Evolutionary conservation across 352 stramenopile genomes (phyloP).

Genomic region (Globisporangium nunn): DNA sequence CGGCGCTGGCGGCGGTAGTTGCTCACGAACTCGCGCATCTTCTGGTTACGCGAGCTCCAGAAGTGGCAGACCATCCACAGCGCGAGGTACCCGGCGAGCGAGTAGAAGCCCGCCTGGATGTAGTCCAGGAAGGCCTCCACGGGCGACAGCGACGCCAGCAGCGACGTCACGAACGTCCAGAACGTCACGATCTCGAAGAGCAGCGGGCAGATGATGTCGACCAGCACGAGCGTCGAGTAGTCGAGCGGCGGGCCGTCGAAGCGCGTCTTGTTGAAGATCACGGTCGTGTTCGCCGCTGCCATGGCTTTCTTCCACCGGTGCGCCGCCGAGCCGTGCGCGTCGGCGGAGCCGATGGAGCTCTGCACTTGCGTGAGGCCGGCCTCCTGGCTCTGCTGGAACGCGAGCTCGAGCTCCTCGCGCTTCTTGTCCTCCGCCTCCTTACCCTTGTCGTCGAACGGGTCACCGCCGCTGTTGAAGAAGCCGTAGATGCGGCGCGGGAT

Average conservation of each 20-base stretch:
- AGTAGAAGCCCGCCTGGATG: constrained; percentile 77
- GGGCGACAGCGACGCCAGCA: constrained; percentile 59
- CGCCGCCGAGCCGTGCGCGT: constrained; percentile 19
- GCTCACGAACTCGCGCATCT: constrained; percentile 86
- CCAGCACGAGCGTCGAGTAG: constrained; percentile 79
- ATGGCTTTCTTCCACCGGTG: constrained; percentile 71
- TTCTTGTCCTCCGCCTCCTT: constrained; percentile 70
- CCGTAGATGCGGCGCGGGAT: constrained; percentile 30
- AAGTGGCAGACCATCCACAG: constrained; percentile 84
- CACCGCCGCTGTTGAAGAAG: constrained; percentile 34
- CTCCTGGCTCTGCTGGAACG: constrained; percentile 42
- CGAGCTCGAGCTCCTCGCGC: constrained; percentile 51
- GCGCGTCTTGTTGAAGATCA: constrained; percentile 68
- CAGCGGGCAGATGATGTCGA: constrained; percentile 76
- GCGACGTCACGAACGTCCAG: constrained; percentile 48
- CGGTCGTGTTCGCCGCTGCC: constrained; percentile 50
- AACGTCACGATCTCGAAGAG: constrained; percentile 77
- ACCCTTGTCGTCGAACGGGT: constrained; percentile 71
- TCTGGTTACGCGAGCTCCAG: constrained; percentile 75
- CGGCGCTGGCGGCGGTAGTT: constrained; percentile 77
- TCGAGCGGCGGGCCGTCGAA: constrained; percentile 78
- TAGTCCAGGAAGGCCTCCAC: constrained; percentile 78
- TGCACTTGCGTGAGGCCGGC: constrained; percentile 3
- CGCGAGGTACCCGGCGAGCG: constrained; percentile 54
- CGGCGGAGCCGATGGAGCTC: background rate